A percentile compares a stretch with the other conserved stretches of the same genome.
Evolutionary conservation across 805 yeast species (phyloP).

Genomic region (Candida pini): DNA sequence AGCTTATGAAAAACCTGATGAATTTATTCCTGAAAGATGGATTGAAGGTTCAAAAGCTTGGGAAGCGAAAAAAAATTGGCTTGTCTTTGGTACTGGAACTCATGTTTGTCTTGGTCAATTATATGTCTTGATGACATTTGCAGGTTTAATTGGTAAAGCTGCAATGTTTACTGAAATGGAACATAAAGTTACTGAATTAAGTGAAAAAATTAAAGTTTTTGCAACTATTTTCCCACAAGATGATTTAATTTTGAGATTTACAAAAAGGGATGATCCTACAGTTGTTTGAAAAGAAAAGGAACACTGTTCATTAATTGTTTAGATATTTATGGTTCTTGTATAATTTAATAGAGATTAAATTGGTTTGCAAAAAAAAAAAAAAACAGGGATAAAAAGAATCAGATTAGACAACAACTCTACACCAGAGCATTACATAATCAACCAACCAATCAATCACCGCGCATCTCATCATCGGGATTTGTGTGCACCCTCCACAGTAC

Average conservation of each 20-base stretch:
- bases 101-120: slow-evolving; percentile 95
- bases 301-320: too few relatives aligned
- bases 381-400: too few relatives aligned
- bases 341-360: too few relatives aligned
- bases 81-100: slow-evolving; percentile 96
- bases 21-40: slow-evolving; percentile 97
- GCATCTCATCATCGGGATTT: too few relatives aligned
- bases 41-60: slow-evolving; percentile 67
- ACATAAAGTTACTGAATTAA: slow-evolving; percentile 76
- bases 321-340: too few relatives aligned
- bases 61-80: slow-evolving; percentile 83
- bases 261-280: slow-evolving; percentile 58
- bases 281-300: too few relatives aligned
- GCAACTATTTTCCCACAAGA: slow-evolving; percentile 98
- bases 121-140: slow-evolving; percentile 85
- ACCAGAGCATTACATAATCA: too few relatives aligned
- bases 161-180: slow-evolving; percentile 72
- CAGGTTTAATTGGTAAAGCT: slow-evolving; percentile 88
- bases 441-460: too few relatives aligned
- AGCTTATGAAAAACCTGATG: slow-evolving; percentile 91
- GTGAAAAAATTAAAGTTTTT: slow-evolving; percentile 91
- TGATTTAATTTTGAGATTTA: slow-evolving; percentile 78
- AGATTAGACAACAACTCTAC: too few relatives aligned
- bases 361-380: too few relatives aligned
- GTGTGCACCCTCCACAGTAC: too few relatives aligned